Evolutionary conservation across 2,329 filamentous ascomycete species (phyloP).

Genomic region (Beauveria australis): DNA sequence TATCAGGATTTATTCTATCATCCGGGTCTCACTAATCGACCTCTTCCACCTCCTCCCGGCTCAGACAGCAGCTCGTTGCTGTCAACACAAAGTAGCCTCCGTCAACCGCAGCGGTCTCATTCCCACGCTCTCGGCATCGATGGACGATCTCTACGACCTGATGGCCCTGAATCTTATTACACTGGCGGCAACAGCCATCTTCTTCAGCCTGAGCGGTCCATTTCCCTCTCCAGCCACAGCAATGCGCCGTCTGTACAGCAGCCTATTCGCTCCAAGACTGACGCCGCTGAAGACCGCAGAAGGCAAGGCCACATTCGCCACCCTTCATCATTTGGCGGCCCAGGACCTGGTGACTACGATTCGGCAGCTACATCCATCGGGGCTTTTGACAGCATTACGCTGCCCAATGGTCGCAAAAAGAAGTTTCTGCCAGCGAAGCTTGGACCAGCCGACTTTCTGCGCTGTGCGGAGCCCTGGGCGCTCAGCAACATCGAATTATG

Average conservation of each 20-base stretch:
- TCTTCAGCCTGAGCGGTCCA: constrained; percentile 57
- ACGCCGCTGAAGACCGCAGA: constrained; percentile 67
- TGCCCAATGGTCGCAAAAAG: constrained; percentile 70
- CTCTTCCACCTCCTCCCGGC: constrained; percentile 52
- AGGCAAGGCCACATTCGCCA: constrained; percentile 45
- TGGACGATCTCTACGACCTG: constrained; percentile 30
- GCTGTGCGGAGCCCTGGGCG: constrained; percentile 86
- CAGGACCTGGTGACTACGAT: constrained; percentile 50
- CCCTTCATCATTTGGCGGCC: constrained; percentile 40
- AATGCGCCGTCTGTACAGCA: constrained; percentile 70
- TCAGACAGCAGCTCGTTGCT: constrained; percentile 52
- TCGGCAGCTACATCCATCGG: constrained; percentile 43
- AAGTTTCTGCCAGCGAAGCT: constrained; percentile 84
- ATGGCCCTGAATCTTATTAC: constrained; percentile 44
- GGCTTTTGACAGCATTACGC: constrained; percentile 72
- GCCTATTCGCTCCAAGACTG: constrained; percentile 88
- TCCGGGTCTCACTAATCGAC: constrained; percentile 63
- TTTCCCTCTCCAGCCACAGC: constrained; percentile 75
- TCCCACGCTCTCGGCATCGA: constrained; percentile 41
- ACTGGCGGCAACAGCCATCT: constrained; percentile 24
- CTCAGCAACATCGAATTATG: constrained; percentile 79
- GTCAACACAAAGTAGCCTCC: constrained; percentile 33
- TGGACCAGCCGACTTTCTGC: constrained; percentile 70
- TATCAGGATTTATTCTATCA: constrained; percentile 92
- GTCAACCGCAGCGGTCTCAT: constrained; percentile 39